phyloP scores from a whole-genome alignment of 306 rosid species.

The Lablab purpureus region DNA sequence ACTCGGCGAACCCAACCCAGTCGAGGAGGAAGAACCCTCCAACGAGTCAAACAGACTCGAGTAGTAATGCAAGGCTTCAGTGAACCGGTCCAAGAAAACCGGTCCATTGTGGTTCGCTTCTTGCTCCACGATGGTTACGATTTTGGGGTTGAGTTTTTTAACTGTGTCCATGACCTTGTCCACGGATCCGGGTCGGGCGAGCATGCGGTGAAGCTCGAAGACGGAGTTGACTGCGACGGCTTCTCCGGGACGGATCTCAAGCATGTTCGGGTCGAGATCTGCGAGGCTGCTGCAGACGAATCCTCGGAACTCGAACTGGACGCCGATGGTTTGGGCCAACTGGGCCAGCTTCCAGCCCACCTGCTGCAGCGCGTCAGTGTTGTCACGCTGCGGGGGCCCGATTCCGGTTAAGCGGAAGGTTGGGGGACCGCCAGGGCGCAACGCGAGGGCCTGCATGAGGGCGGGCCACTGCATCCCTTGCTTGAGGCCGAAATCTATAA shows the following conservation, averaged over 20 bases:
- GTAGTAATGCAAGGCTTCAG: conserved; percentile 78
- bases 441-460: conserved; percentile 81
- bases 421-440: conserved; percentile 82
- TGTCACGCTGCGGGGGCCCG: conserved; percentile 74
- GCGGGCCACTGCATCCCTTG: conserved; percentile 99
- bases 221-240: conserved; percentile 78
- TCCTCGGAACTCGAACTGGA: conserved; percentile 80
- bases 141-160: conserved; percentile 65
- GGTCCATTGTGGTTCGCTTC: conserved; percentile 84
- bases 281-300: conserved; percentile 67
- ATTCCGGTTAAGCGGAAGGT: conserved; percentile 80
- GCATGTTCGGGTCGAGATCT: conserved; percentile 71
- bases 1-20: conserved; percentile 53
- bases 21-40: conserved; percentile 58
- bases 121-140: conserved; percentile 75
- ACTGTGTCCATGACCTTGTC: conserved; percentile 64
- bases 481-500: conserved; percentile 80
- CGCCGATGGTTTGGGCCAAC: conserved; percentile 67
- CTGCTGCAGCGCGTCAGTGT: conserved; percentile 69
- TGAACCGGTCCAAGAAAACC: conserved; percentile 79
- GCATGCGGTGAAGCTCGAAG: conserved; percentile 74
- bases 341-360: conserved; percentile 81
- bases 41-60: conserved; percentile 82
- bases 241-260: conserved; percentile 66
- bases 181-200: conserved; percentile 65